Conservation (phyloP, 164 flowering plant species). For the Warburgia ugandensis region DNA sequence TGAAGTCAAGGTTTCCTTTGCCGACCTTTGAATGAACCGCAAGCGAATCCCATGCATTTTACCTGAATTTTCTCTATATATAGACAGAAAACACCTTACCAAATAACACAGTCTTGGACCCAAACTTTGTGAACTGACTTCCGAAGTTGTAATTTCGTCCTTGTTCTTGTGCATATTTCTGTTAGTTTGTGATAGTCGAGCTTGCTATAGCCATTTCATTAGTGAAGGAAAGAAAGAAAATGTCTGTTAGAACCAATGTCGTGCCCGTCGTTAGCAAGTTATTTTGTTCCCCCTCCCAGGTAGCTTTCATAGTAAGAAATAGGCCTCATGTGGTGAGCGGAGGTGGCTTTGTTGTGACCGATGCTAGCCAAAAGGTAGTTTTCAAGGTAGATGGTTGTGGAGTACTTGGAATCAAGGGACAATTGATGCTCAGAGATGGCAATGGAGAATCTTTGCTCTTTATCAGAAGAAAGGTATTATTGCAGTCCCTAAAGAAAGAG, state of each 20-base stretch:
- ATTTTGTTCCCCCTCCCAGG: slow-evolving; percentile 44
- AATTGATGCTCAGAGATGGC: slow-evolving; percentile 47
- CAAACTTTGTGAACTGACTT: too few relatives aligned
- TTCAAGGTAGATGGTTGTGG: slow-evolving; percentile 87
- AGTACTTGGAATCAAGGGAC: slow-evolving; percentile 49
- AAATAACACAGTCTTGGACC: not conserved
- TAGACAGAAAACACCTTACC: too few relatives aligned
- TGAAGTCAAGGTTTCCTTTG: not conserved
- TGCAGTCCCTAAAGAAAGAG: not conserved
- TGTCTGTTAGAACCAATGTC: slow-evolving; percentile 6
- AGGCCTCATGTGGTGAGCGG: slow-evolving; percentile 75
- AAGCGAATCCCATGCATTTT: not conserved
- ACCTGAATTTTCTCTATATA: too few relatives aligned
- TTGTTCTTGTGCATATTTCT: too few relatives aligned
- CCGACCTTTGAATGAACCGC: not conserved
- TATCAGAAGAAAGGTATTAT: slow-evolving; percentile 51
- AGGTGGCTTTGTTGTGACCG: slow-evolving; percentile 82
- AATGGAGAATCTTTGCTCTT: slow-evolving; percentile 49
- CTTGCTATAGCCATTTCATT: too few relatives aligned
- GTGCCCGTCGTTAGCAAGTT: slow-evolving; percentile 58
- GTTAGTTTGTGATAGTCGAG: too few relatives aligned
- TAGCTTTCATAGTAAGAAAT: slow-evolving; percentile 47
- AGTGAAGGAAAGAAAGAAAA: not conserved
- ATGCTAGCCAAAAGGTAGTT: slow-evolving; percentile 41
- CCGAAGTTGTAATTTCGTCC: too few relatives aligned